phyloP scores from a whole-genome alignment of 176 grass and related monocot genomes.

The Cenchrus americanus region DNA sequence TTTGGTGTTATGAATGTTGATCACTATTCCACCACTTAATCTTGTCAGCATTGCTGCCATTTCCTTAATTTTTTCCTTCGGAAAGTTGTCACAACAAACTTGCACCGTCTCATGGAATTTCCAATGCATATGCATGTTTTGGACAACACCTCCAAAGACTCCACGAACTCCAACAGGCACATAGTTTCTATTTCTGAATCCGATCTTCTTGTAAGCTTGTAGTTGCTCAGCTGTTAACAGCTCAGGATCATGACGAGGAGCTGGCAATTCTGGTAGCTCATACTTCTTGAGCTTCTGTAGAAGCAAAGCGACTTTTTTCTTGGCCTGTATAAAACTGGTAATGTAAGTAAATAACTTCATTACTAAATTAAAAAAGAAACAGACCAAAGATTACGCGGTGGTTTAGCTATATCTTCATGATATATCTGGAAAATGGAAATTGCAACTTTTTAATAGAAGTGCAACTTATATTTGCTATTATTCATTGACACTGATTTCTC shows the following conservation, averaged over 20 bases:
- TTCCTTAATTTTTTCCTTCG: conserved; percentile 97
- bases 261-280: conserved; percentile 87
- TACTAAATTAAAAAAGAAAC: conserved; percentile 9
- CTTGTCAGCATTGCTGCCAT: conserved; percentile 94
- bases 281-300: conserved; percentile 98
- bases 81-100: conserved; percentile 96
- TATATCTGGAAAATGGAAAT: conserved; percentile 13
- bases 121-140: conserved; percentile 99
- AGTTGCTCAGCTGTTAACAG: conserved; percentile 84
- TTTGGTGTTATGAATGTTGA: conserved; percentile 95
- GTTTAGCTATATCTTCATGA: background rate
- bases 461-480: background rate
- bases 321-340: conserved; percentile 58
- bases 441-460: conserved; percentile 1
- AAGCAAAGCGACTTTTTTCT: conserved; percentile 95
- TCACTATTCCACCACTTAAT: conserved; percentile 95
- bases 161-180: conserved; percentile 95
- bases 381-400: background rate
- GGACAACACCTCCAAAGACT: conserved; percentile 99
- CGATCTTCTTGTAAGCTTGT: conserved; percentile 98
- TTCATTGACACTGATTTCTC: background rate
- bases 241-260: conserved; percentile 87
- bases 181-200: conserved; percentile 97
- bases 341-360: background rate
- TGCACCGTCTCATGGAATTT: conserved; percentile 98